Base-by-base conservation (phyloP, 495 filamentous ascomycete species). In the Lindgomyces ingoldianus region DNA sequence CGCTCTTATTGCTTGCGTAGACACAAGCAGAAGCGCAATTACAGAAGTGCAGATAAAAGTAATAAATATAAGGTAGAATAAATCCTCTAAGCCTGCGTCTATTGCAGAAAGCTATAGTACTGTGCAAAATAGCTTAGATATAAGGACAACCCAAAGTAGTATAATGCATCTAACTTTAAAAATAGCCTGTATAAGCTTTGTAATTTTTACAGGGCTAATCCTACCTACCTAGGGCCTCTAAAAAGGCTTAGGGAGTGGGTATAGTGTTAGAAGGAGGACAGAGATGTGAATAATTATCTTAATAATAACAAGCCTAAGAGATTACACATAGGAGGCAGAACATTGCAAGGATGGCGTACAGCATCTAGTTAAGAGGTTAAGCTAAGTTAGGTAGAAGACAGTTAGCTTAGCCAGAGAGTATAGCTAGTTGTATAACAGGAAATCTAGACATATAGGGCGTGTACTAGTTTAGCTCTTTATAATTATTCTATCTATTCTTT, bases 111-210 rank as follows among this genome's bases (percentile, higher is more conserved):
- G 57, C 30, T 60, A 39, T 45, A 60, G 45, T 60, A 61, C 45
- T 29, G 33, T 51, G 57, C 52, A 18, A 51, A 53, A 50, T 61
- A 18, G 57, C 45, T 51, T 51, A 30, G 57, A 39, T 52, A 61
- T 61, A n/a, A 61, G 26, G 30, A 21, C 19, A 47, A 61, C 45
- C 46, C 27, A 19, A 19, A 48, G 27, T 60, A 27, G 57, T 60
- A 60, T 30, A 16, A 29, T 33, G 57, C 57, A 22, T 60, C 44
- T 30, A 61, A 61, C 57, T 61, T 61, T 24, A 60, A 48, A n/a
- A 50, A 50, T 47, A 50, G 42, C 42, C 56, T 44, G 22, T 29
- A 63, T 39, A 63, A 46, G 24, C n/a, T n/a, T n/a, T n/a, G n/a
- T n/a, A n/a, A n/a, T n/a, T n/a, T n/a, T n/a, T n/a, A n/a, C n/a